Conservation (phyloP, 2,329 filamentous ascomycete species). For the Hymenoscyphus albidus region DNA sequence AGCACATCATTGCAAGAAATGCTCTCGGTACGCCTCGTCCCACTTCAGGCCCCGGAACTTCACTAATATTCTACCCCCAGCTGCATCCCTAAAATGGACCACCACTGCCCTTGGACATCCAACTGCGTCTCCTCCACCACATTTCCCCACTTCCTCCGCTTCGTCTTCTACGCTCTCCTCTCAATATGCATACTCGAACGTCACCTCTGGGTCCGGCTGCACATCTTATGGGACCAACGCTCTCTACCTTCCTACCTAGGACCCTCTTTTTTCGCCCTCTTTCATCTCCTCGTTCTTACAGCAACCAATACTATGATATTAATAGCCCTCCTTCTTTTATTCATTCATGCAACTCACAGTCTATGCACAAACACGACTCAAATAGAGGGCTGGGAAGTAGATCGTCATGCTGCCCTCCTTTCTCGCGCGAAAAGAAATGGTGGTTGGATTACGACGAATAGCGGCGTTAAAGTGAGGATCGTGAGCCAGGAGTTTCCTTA, state of each 20-base stretch:
- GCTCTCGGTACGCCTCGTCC: constrained; percentile 49
- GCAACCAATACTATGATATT: constrained; percentile 56
- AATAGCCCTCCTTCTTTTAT: constrained; percentile 61
- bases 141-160: constrained; percentile 78
- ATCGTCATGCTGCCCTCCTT: constrained; percentile 57
- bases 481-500: constrained; percentile 75
- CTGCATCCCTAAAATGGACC: constrained; percentile 79
- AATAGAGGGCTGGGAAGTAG: constrained; percentile 75
- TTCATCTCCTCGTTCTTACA: constrained; percentile 56
- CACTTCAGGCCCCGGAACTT: neutral
- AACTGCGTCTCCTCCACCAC: constrained; percentile 82
- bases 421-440: constrained; percentile 43
- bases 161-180: constrained; percentile 63
- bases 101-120: constrained; percentile 80
- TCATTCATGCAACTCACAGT: constrained; percentile 57
- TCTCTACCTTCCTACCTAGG: constrained; percentile 71
- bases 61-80: constrained; percentile 27
- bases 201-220: constrained; percentile 57
- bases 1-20: constrained; percentile 78
- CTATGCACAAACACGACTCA: constrained; percentile 70
- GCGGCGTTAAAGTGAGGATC: constrained; percentile 50
- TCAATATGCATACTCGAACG: constrained; percentile 58
- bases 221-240: constrained; percentile 60
- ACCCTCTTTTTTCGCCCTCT: constrained; percentile 56
- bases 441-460: constrained; percentile 39